These are phyloP conservation scores for Tausonia pullulans DNA, from an alignment of 1,284 basidiomycete species.

Conservation along the genomic window DNA sequence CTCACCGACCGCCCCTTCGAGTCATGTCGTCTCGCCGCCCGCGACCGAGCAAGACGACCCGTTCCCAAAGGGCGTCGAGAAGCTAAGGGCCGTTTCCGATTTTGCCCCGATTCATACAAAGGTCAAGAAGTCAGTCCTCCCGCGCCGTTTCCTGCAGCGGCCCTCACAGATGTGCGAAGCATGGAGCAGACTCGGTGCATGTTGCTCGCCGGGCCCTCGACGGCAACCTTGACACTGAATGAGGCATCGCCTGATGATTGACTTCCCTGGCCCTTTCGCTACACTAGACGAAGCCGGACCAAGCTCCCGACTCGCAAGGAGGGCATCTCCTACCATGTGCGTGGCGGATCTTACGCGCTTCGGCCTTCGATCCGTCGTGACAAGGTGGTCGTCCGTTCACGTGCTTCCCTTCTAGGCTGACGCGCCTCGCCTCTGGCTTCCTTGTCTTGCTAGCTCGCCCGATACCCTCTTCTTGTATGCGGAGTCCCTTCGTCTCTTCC, in stretches of 20 bases:
- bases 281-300: slow-evolving; percentile 39
- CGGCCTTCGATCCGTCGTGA: too few relatives aligned
- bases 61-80: slow-evolving; percentile 42
- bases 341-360: too few relatives aligned
- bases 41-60: not conserved
- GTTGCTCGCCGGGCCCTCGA: not conserved
- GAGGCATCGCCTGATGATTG: not conserved
- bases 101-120: slow-evolving; percentile 82
- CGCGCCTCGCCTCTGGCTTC: not conserved
- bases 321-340: slow-evolving; percentile 55
- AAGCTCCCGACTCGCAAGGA: slow-evolving; percentile 45
- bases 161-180: not conserved
- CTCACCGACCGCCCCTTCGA: slow-evolving; percentile 18
- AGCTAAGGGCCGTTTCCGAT: slow-evolving; percentile 78
- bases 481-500: not conserved
- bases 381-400: too few relatives aligned
- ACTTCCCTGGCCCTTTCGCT: slow-evolving; percentile 21
- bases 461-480: slow-evolving; percentile 80
- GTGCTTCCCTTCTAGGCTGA: too few relatives aligned
- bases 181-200: not conserved
- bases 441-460: slow-evolving; percentile 40
- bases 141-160: not conserved
- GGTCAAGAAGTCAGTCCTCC: slow-evolving; percentile 49
- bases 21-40: slow-evolving; percentile 10
- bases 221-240: not conserved